Evolutionary conservation across 2,329 filamentous ascomycete genomes (phyloP).

Genomic region (Bipolaris gigantea): DNA sequence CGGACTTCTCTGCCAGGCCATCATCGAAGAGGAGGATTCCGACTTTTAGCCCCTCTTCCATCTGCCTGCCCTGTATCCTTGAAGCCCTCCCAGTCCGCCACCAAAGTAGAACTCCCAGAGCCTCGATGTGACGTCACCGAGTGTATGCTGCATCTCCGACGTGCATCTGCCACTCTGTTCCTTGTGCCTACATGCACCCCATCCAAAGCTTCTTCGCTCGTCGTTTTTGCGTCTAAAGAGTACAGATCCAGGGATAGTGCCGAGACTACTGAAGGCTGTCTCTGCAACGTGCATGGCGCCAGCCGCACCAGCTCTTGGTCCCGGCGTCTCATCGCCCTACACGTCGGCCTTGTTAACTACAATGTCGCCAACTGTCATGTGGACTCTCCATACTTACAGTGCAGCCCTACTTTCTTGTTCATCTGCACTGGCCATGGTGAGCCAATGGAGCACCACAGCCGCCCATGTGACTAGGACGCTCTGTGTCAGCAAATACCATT

Average conservation of each 20-base stretch:
- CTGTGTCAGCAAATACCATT: background rate
- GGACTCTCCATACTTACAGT: conserved; percentile 12
- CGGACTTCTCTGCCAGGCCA: conserved; percentile 65
- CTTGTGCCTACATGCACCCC: background rate
- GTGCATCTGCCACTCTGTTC: background rate
- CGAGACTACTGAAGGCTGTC: background rate
- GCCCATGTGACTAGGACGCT: conserved; percentile 40
- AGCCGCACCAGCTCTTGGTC: background rate
- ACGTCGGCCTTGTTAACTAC: background rate
- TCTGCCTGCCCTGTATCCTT: background rate
- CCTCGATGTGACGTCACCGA: conserved; percentile 1
- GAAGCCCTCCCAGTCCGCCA: background rate
- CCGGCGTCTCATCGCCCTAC: background rate
- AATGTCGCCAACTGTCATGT: background rate
- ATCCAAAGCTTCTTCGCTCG: background rate
- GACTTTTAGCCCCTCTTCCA: conserved; percentile 42
- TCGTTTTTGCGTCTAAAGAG: background rate
- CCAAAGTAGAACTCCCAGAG: conserved; percentile 9
- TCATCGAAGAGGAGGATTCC: conserved; percentile 71
- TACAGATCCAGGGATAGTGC: background rate
- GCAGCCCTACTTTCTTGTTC: conserved; percentile 15
- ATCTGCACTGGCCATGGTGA: conserved; percentile 35
- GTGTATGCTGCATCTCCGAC: background rate
- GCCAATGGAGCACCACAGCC: conserved; percentile 40
- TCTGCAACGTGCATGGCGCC: background rate